Evolutionary conservation across 208 protist species (phyloP).

Genomic region (Leishmania braziliensis): DNA sequence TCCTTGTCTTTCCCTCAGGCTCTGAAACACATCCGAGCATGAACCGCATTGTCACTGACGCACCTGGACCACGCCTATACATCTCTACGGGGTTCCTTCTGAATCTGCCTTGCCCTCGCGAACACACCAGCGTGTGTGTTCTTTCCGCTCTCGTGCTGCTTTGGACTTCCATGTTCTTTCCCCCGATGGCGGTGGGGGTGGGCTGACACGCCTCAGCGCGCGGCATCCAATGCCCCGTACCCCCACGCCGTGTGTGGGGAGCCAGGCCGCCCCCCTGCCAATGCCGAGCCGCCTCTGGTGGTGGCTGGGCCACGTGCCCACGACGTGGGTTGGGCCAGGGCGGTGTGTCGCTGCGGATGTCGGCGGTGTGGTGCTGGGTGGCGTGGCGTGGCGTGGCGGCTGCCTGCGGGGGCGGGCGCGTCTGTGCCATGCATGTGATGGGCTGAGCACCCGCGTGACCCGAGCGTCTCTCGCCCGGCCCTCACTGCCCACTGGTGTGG

Average conservation of each 20-base stretch:
- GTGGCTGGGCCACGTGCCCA: not conserved
- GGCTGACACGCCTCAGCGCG: not conserved
- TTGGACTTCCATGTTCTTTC: not conserved
- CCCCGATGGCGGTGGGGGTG: not conserved
- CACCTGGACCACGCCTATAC: not conserved
- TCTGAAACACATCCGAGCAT: not conserved
- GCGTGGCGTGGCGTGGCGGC: too few relatives aligned
- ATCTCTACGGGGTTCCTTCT: not conserved
- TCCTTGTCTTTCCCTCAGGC: not conserved
- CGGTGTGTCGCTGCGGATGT: not conserved
- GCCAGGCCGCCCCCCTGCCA: not conserved
- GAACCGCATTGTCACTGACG: not conserved
- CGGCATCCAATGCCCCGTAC: not conserved
- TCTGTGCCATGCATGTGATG: too few relatives aligned
- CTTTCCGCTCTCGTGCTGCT: not conserved
- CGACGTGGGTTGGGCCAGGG: too few relatives aligned
- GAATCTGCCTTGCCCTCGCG: too few relatives aligned
- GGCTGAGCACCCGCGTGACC: too few relatives aligned
- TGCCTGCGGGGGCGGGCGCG: too few relatives aligned
- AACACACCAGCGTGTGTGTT: not conserved
- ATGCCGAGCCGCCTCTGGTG: not conserved
- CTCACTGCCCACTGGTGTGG: too few relatives aligned
- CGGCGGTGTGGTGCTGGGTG: not conserved
- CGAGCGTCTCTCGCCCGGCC: too few relatives aligned
- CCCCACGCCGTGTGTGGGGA: not conserved